Base-by-base conservation (phyloP, 2,329 filamentous ascomycete genomes). In the Trichoderma harzianum region DNA sequence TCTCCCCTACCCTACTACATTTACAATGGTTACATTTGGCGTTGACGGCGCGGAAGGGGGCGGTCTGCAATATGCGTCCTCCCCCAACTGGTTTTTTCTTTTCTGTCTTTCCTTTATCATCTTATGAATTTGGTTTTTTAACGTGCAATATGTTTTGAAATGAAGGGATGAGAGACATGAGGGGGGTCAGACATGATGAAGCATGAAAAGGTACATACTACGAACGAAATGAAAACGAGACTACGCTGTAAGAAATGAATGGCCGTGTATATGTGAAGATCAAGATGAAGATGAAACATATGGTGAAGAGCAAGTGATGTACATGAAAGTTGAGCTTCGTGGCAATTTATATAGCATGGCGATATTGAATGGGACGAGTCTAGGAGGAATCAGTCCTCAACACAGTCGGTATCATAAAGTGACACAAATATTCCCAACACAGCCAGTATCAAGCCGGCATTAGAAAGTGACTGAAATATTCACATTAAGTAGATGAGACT, bases 161-260 rank as follows among this genome's bases (percentile, higher is more conserved):
- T 26, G 60, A 70, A 55, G n/a, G 43, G 43, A 70, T 70, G 68
- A 70, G 18, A 32, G 43, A 60, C 16, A 55, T 63, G 21, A 36
- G 58, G 57, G 21, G 36, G 28, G 53, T 24, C 7, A 72, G 24
- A 32, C 39, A 71, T 69, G 64, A 72, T 21, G 55, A 60, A 34
- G 43, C 62, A 71, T 67, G 69, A 60, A 71, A 57, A 61, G 70
- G 70, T 68, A 65, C 61, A 71, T 71, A 71, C 34, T 58, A 62
- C 39, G 51, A 70, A 67, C 28, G 69, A 26, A 68, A 51, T 60
- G 53, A 64, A 64, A 39, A 57, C 30, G 47, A 57, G 43, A 70
- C 63, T 34, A 55, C 21, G 32, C 24, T 60, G 28, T 2, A 24
- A 68, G 26, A 24, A n/a, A 47, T 21, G 32, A 57, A 18, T 68